Base-by-base conservation (phyloP, 805 yeast species). In the Metschnikowia anglica region DNA sequence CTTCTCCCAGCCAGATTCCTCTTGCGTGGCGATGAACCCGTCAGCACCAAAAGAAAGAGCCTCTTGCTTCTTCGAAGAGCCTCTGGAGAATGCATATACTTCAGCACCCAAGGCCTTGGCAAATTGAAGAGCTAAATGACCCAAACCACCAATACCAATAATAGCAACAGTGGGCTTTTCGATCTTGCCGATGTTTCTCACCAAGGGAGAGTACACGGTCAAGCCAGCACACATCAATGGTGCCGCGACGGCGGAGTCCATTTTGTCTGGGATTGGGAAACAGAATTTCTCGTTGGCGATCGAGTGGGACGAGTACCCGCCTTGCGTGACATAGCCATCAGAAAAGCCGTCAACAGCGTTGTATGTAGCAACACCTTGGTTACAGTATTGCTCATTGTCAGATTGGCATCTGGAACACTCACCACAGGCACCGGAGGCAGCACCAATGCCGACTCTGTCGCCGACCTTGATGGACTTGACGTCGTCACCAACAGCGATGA, bases 181-280 rank as follows among this genome's bases (percentile, higher is more conserved):
- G 26, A 41, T 16, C 37, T 39, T 31, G 34, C 41, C 37, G 48
- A 50, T 54, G 43, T 74, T 77, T 61, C 82, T 71, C 45, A 74
- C 67, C 52, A 85, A 62, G 42, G 91, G 91, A 6, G 86, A 76
- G 66, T 68, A 84, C 11, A 79, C 81, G 10, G 91, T 85, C 58
- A 82, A 67, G 42, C 91, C 91, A 43, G 88, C 91, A 69, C 91
- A 85, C 67, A 83, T 65, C 65, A 85, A 66, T 39, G 90, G 89
- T 3, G 88, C 89, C 21, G 80, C 87, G 20, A 70, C 65, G 26
- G 71, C 76, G 34, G 77, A 68, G 27, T 74, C 68, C 44, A 77
- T 52, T 12, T 41, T 57, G 6, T 74, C 78, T 34, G 91, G 90
- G 45, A 84, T 75, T 35, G 79, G 79, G 66, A 84, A 73, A 2